Evolutionary conservation across 2,329 filamentous ascomycete species (phyloP).

Genomic region (Cladosporium cucumerinum): DNA sequence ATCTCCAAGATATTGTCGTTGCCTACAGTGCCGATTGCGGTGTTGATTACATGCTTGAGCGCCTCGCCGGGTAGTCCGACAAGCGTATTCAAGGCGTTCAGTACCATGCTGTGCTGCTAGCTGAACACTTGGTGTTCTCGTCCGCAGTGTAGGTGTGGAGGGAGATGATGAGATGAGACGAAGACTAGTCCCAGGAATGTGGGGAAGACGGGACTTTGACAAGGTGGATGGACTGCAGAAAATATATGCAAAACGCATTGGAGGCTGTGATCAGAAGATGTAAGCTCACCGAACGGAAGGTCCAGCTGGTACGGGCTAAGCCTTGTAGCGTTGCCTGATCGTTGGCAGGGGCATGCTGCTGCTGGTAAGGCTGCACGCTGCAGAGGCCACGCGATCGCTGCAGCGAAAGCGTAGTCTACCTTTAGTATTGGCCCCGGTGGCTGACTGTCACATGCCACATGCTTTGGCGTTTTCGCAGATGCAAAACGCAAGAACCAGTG

Average conservation of each 20-base stretch:
- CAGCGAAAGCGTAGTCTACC: slow-evolving; percentile 1
- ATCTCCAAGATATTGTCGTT: slow-evolving; percentile 5
- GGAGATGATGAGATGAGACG: neutral
- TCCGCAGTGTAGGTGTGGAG: neutral
- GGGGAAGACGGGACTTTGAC: neutral
- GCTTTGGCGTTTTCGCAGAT: neutral
- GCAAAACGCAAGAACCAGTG: neutral
- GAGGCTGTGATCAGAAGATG: neutral
- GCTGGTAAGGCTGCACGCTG: slow-evolving; percentile 12
- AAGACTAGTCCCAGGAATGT: neutral
- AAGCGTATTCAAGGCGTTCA: neutral
- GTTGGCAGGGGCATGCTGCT: slow-evolving; percentile 1
- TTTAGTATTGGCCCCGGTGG: neutral
- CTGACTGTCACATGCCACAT: slow-evolving; percentile 15
- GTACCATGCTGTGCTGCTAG: neutral
- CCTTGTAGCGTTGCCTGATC: slow-evolving; percentile 10
- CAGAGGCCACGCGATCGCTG: slow-evolving; percentile 9
- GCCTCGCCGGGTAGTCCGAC: neutral
- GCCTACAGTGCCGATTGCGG: neutral
- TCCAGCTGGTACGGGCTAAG: slow-evolving; percentile 4
- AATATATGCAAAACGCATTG: neutral
- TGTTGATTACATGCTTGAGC: neutral
- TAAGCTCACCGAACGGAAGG: neutral
- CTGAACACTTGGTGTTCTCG: neutral
- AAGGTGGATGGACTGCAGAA: neutral